Conservation (phyloP, 2,329 filamentous ascomycete genomes). For the Epichloe gansuensis region DNA sequence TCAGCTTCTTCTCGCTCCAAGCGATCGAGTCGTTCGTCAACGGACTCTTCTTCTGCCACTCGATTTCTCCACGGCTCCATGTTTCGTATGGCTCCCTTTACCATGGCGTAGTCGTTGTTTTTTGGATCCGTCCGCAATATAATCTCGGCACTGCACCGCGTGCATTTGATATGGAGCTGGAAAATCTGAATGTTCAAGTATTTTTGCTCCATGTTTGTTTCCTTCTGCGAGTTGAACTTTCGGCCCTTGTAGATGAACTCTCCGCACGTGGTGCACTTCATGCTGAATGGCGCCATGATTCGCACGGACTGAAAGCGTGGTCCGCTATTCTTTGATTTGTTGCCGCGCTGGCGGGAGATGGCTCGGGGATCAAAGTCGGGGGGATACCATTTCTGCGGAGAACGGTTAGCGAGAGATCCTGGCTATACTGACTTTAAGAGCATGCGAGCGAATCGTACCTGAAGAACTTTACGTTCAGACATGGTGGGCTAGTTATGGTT, state of each 20-base stretch:
- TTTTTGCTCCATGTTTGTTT: conserved; percentile 74
- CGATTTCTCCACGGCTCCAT: conserved; percentile 77
- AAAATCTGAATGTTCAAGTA: conserved; percentile 83
- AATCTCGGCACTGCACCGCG: conserved; percentile 73
- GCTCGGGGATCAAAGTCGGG: conserved; percentile 84
- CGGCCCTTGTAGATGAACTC: conserved; percentile 88
- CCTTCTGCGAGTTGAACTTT: conserved; percentile 93
- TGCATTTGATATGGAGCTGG: conserved; percentile 74
- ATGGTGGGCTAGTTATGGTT: conserved; percentile 33
- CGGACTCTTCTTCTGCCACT: conserved; percentile 57
- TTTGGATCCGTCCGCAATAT: conserved; percentile 88
- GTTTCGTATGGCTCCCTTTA: conserved; percentile 78
- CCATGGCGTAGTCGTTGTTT: conserved; percentile 78
- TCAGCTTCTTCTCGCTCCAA: conserved; percentile 63
- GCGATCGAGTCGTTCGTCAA: conserved; percentile 75
- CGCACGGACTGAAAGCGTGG: conserved; percentile 77
- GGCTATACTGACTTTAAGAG: background rate
- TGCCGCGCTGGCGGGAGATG: conserved; percentile 55
- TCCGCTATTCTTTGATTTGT: conserved; percentile 49
- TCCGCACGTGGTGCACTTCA: conserved; percentile 35
- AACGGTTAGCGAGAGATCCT: too few species aligned
- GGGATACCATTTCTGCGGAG: conserved; percentile 44
- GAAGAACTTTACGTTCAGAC: conserved; percentile 76
- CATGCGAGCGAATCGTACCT: conserved; percentile 10
- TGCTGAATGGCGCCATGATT: conserved; percentile 50